phyloP scores from a whole-genome alignment of 2,329 filamentous ascomycete species.

The Phialophora macrospora region DNA sequence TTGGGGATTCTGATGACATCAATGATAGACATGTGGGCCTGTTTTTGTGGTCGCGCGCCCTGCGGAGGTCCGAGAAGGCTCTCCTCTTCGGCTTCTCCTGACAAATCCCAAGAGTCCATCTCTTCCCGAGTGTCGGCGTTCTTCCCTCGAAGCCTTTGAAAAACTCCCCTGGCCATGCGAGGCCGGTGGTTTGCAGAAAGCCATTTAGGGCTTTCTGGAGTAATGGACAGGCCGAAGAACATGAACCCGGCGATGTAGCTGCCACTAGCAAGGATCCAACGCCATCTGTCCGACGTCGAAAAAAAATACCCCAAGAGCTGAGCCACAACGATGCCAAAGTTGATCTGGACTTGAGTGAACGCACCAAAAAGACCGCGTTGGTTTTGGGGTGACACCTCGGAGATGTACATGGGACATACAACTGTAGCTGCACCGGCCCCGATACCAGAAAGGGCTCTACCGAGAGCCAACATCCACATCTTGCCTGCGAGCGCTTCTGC shows the following conservation, averaged over 20 bases:
- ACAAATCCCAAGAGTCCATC: slow-evolving; percentile 62
- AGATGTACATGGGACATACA: slow-evolving; percentile 92
- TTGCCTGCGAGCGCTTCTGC: slow-evolving; percentile 74
- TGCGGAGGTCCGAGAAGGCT: slow-evolving; percentile 45
- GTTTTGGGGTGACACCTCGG: slow-evolving; percentile 78
- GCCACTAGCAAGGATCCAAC: slow-evolving; percentile 77
- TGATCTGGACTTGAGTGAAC: slow-evolving; percentile 93
- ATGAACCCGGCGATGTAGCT: slow-evolving; percentile 71
- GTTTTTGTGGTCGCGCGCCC: slow-evolving; percentile 63
- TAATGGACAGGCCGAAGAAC: slow-evolving; percentile 68
- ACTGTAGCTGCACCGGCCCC: slow-evolving; percentile 89
- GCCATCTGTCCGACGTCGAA: slow-evolving; percentile 78
- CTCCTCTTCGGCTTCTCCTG: slow-evolving; percentile 30
- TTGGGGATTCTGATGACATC: slow-evolving; percentile 66
- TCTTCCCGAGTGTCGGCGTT: slow-evolving; percentile 74
- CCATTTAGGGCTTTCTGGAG: slow-evolving; percentile 88
- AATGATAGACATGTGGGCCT: slow-evolving; percentile 62
- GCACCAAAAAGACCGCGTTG: slow-evolving; percentile 78
- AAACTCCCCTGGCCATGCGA: slow-evolving; percentile 65
- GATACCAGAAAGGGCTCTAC: slow-evolving; percentile 78
- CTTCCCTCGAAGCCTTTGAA: slow-evolving; percentile 79
- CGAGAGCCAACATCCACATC: slow-evolving; percentile 70
- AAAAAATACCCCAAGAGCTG: slow-evolving; percentile 87
- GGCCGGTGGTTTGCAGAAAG: slow-evolving; percentile 69
- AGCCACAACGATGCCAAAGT: slow-evolving; percentile 81